Evolutionary conservation across 108 stramenopile species (phyloP), one percentile per base, ranked within the genome.

Genomic region (Cylindrotheca fusiformis): DNA sequence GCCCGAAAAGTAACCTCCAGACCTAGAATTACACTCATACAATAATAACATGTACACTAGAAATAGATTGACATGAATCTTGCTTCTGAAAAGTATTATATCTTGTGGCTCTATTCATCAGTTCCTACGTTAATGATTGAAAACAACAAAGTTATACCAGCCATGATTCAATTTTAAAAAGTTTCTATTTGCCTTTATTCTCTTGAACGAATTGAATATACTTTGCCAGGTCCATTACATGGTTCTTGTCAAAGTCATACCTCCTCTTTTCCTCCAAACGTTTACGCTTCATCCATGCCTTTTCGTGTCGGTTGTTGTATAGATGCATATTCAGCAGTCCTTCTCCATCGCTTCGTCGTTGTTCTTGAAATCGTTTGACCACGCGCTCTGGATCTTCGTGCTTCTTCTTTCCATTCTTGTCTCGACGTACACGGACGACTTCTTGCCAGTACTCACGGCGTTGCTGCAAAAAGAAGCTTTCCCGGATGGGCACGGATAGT

Each of bases 191-290:
- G 3, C 36, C 45, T 6, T 45, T 48, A 23, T 74, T 66, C 32
- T 74, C 60, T 46, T 74, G 58, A 2, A 74, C 65, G 57, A 74
- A 74, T 49, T 64, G 54, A 67, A 74, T 74, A 54, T 74, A 74
- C 65, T 74, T 74, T 29, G 65, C 72, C 52, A 74, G 41, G 44
- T 74, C 65, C 33, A 49, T 67, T 18, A 74, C 72, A 49, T 74
- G 72, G 26, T 74, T 66, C 60, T 74, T 74, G 65, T 74, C 72
- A 47, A 74, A 74, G 49, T 74, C 62, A 41, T 74, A 74, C 14
- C 72, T 58, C n/a, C 55, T 51, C 27, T 65, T 36, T n/a, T 61
- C 53, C 17, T 55, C 41, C 59, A 74, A 23, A n/a, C 72, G 65
- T 44, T 67, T 55, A 21, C 65, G 58, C 45, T 67, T 74, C 72